These are phyloP conservation scores for Exophiala spinifera DNA, from an alignment of 2,329 filamentous ascomycete species.

Conservation along the genomic window DNA sequence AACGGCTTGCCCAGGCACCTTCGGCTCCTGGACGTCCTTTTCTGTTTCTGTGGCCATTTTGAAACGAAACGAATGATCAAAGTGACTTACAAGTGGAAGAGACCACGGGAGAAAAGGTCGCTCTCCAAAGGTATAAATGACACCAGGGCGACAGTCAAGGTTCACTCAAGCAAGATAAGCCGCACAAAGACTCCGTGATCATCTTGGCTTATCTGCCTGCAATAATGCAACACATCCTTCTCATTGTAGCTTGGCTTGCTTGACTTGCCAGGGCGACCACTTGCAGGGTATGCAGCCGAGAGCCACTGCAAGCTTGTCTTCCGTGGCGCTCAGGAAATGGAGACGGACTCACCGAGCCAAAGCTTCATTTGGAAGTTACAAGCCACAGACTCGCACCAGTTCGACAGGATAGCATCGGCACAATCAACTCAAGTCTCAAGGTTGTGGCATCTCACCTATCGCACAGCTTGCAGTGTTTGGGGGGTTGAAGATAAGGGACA, in stretches of 20 bases:
- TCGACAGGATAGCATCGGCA: background rate
- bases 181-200: background rate
- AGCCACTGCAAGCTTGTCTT: too few species aligned
- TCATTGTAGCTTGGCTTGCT: background rate
- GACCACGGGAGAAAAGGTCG: background rate
- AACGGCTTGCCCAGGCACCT: background rate
- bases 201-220: background rate
- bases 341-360: background rate
- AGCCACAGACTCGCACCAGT: background rate
- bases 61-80: background rate
- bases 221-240: background rate
- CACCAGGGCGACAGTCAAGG: background rate
- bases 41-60: conserved; percentile 11
- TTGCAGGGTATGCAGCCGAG: background rate
- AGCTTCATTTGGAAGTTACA: background rate
- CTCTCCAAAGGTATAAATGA: background rate
- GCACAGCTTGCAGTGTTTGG: background rate
- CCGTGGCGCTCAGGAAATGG: too few species aligned
- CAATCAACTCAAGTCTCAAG: background rate
- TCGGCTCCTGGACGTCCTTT: conserved; percentile 1
- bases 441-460: background rate
- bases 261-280: background rate
- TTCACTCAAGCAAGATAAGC: background rate
- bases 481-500: background rate
- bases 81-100: background rate